These are phyloP conservation scores for Diaporthe sp. DNA, from an alignment of 2,329 filamentous ascomycete species.

Conservation along the genomic window DNA sequence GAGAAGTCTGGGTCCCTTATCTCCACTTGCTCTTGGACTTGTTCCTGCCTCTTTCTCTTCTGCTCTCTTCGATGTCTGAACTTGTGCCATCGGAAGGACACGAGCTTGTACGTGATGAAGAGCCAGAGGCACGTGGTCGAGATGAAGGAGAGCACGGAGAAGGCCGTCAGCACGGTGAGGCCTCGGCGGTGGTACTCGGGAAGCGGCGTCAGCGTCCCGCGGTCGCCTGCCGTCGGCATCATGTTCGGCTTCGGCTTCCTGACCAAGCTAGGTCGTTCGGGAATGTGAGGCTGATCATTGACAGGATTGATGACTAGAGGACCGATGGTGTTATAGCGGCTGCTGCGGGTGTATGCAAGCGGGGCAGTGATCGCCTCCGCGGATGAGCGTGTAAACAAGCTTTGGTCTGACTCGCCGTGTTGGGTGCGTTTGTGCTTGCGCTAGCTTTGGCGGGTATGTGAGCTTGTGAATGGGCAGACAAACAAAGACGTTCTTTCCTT, in stretches of 20 bases:
- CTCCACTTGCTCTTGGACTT: background rate
- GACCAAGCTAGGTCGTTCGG: background rate
- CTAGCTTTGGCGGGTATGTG: background rate
- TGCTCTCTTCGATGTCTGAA: background rate
- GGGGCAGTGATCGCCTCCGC: background rate
- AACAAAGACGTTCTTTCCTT: background rate
- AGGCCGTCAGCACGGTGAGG: slow-evolving; percentile 36
- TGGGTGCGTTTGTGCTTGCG: background rate
- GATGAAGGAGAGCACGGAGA: slow-evolving; percentile 39
- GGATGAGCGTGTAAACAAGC: background rate
- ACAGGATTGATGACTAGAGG: background rate
- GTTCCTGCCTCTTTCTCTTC: background rate
- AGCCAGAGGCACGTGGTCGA: slow-evolving; percentile 36
- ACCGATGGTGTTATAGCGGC: background rate
- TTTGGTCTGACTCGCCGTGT: slow-evolving; percentile 15
- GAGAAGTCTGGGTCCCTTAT: slow-evolving; percentile 6
- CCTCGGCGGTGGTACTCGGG: slow-evolving; percentile 34
- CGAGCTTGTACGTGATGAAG: slow-evolving; percentile 40
- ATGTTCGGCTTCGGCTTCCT: background rate
- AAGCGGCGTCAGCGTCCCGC: slow-evolving; percentile 1
- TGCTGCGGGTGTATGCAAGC: slow-evolving; percentile 22
- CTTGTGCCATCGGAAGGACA: background rate
- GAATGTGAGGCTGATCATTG: background rate
- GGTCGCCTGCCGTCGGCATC: background rate
- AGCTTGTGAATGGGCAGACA: background rate